Conservation (phyloP, 306 rosid genomes). For the Carpinus viminea region DNA sequence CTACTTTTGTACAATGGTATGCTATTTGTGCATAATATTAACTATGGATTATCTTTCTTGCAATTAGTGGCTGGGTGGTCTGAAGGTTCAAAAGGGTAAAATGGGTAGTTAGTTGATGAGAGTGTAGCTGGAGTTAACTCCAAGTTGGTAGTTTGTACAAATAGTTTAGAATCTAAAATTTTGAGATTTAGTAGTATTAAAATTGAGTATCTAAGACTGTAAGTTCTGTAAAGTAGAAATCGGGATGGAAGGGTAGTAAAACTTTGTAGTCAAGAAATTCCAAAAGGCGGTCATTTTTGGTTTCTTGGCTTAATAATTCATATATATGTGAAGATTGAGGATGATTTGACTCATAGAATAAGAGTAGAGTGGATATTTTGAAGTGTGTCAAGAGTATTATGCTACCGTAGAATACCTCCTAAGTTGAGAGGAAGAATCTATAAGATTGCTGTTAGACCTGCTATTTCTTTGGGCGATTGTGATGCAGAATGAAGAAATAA, state of each 20-base stretch:
- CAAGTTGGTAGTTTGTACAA: background rate
- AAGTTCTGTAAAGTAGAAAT: background rate
- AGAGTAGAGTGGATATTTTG: background rate
- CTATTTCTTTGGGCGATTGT: background rate
- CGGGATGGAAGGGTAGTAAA: background rate
- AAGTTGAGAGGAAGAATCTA: background rate
- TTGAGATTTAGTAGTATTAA: background rate
- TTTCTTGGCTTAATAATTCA: background rate
- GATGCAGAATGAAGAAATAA: no score
- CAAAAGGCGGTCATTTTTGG: background rate
- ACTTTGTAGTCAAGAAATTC: background rate
- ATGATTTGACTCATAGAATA: background rate
- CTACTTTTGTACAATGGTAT: conserved; percentile 92
- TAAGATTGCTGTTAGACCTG: background rate
- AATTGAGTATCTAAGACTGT: no score
- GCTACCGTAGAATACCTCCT: background rate
- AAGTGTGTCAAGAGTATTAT: background rate
- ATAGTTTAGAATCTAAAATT: background rate
- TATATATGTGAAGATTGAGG: background rate
- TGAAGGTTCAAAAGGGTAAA: background rate
- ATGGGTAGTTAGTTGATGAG: background rate
- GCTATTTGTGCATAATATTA: conserved; percentile 3
- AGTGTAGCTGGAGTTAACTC: background rate
- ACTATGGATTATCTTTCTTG: background rate
- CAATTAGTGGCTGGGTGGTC: background rate